A percentile compares a stretch with the other conserved stretches of the same genome.
Conservation (phyloP, 129 eudicot species). For the Flaveria bidentis region DNA sequence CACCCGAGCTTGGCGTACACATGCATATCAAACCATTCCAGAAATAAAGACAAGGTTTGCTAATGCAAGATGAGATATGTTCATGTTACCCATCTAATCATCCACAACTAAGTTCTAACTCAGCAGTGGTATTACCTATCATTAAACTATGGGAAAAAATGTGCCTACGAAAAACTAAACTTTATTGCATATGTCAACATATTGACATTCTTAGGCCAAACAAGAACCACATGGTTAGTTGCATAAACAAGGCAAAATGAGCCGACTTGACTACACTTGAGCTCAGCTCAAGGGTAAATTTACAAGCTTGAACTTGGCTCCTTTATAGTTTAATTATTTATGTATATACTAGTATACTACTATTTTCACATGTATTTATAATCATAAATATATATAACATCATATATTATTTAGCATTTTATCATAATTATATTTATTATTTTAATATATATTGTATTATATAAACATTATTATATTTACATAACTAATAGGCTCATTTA, state of each 20-base stretch:
- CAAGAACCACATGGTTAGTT: background rate
- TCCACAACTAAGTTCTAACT: too few species aligned
- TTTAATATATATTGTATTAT: too few species aligned
- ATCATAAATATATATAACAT: too few species aligned
- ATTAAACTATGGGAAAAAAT: background rate
- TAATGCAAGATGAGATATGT: background rate
- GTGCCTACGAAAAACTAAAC: background rate
- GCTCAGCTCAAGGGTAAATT: background rate
- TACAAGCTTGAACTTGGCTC: background rate
- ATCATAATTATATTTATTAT: too few species aligned
- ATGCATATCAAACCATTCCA: background rate
- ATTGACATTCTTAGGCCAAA: constrained; percentile 11
- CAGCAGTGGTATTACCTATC: background rate
- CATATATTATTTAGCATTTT: too few species aligned
- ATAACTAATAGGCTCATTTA: too few species aligned
- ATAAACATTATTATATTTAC: too few species aligned
- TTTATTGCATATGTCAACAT: constrained; percentile 20
- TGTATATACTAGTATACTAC: too few species aligned
- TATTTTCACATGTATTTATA: too few species aligned
- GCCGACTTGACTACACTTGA: background rate
- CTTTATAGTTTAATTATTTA: too few species aligned
- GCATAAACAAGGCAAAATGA: background rate
- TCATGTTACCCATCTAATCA: too few species aligned
- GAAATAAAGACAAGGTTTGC: background rate
- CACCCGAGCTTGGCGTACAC: background rate